Evolutionary conservation across 129 eudicot species (phyloP).

Genomic region (Solidago caesia): DNA sequence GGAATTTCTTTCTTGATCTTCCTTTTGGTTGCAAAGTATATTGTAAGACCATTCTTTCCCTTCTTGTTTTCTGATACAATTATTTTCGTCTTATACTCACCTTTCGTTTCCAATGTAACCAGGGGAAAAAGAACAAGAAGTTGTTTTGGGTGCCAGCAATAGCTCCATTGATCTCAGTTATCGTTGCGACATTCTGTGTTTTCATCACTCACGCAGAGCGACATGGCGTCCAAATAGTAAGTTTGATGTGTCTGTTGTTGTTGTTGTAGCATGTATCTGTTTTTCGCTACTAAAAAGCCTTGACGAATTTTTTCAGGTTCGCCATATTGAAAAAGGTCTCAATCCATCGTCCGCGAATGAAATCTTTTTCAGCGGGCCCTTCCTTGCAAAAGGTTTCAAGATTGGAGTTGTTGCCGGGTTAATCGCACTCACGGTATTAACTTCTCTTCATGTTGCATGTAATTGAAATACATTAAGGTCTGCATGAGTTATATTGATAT

Average conservation of each 20-base stretch:
- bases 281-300: background rate
- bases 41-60: constrained; percentile 44
- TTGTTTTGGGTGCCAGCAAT: constrained; percentile 76
- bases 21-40: constrained; percentile 60
- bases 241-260: constrained; percentile 13
- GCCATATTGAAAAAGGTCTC: constrained; percentile 45
- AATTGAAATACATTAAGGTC: background rate
- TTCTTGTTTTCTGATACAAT: constrained; percentile 28
- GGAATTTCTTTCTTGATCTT: constrained; percentile 65
- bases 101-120: background rate
- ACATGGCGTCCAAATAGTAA: constrained; percentile 61
- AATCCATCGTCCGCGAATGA: constrained; percentile 50
- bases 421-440: constrained; percentile 45
- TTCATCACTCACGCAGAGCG: constrained; percentile 61
- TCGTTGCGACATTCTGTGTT: constrained; percentile 63
- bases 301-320: constrained; percentile 40
- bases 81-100: constrained; percentile 3
- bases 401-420: constrained; percentile 72
- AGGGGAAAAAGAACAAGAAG: constrained; percentile 64
- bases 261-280: background rate
- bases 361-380: constrained; percentile 47
- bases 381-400: constrained; percentile 54
- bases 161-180: constrained; percentile 71
- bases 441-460: background rate
- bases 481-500: constrained; percentile 2